A percentile compares a stretch with the other conserved stretches of the same genome.
These are phyloP conservation scores for Lachancea kluyveri DNA, from an alignment of 805 yeast species.

Conservation along the genomic window DNA sequence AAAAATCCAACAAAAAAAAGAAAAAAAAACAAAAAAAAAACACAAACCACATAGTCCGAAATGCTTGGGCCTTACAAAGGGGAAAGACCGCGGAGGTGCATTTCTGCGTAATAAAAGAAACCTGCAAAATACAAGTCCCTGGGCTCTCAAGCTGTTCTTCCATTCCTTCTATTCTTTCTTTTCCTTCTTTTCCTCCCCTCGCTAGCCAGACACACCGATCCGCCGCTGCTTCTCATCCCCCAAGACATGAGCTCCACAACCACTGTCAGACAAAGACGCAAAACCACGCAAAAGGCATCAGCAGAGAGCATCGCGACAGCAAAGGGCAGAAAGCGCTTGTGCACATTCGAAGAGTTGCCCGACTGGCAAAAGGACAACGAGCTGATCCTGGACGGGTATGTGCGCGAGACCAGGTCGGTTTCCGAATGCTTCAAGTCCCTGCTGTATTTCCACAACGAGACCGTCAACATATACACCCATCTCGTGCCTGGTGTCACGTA, in stretches of 20 bases:
- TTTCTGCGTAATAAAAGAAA: too few species aligned
- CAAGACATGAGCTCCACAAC: constrained; percentile 16
- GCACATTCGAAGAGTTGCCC: constrained; percentile 50
- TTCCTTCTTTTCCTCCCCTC: too few species aligned
- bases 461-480: constrained; percentile 67
- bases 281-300: constrained; percentile 1
- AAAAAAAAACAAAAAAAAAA: too few species aligned
- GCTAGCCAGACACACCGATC: too few species aligned
- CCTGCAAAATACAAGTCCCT: too few species aligned
- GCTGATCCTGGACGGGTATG: constrained; percentile 58
- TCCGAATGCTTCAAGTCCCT: constrained; percentile 42
- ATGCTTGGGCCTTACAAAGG: too few species aligned
- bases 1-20: too few species aligned
- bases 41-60: too few species aligned
- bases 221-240: neutral
- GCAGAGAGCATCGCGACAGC: constrained; percentile 1
- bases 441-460: constrained; percentile 58
- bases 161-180: too few species aligned
- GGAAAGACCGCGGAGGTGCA: too few species aligned
- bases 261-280: constrained; percentile 15
- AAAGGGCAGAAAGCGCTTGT: constrained; percentile 8
- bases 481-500: constrained; percentile 37
- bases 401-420: constrained; percentile 47
- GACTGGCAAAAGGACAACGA: constrained; percentile 75
- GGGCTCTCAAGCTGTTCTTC: too few species aligned